Base-by-base conservation (phyloP, 768 basidiomycete genomes). In the Kwoniella mangroviensis region DNA sequence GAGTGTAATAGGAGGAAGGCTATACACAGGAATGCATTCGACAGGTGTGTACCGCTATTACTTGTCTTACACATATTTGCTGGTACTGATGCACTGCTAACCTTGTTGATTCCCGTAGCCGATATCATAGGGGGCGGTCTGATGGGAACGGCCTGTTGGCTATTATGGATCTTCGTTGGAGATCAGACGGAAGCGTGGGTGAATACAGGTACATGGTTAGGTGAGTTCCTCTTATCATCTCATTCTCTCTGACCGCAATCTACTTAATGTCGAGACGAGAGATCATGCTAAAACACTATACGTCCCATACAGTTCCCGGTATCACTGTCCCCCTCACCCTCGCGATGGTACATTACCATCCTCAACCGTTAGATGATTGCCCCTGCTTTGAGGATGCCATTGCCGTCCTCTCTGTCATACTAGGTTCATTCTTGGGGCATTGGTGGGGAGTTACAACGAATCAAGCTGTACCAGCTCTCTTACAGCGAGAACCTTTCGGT, bases 351-450 rank as follows among this genome's bases (percentile, higher is more conserved):
- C 90, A 94, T 78, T 89, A 92, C 70, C 93, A 95, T 78, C 94
- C 95, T 0, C 91, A 95, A 74, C 96, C 96, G 0, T 92, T 96
- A 10, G 95, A 98, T 67, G 93, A 96, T 76, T 98, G 96, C 74
- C 96, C 96, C 2, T 98, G 96, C 83, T 99, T 97, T 83, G 96
- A 97, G 79, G 96, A 98, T 78, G 93, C 95, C 3, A 95, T 98
- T 61, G 94, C 96, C 0, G 91, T 94, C 42, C 84, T 91, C n/a
- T 90, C 92, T 26, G 94, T 94, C 52, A 86, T 92, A 19, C 85
- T 91, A 43, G 96, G 96, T n/a, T 85, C 86, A 21, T 84, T 88
- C 24, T 79, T 94, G 0, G 89, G 88, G 0, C 86, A 87, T 54
- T 97, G 94, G 94, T 83, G 26, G 53, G 68, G 53, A 28, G 66